A percentile compares a stretch with the other conserved stretches of the same genome.
These are phyloP conservation scores for Odontarrhena argentea DNA, from an alignment of 345 rosid genomes.

Conservation along the genomic window DNA sequence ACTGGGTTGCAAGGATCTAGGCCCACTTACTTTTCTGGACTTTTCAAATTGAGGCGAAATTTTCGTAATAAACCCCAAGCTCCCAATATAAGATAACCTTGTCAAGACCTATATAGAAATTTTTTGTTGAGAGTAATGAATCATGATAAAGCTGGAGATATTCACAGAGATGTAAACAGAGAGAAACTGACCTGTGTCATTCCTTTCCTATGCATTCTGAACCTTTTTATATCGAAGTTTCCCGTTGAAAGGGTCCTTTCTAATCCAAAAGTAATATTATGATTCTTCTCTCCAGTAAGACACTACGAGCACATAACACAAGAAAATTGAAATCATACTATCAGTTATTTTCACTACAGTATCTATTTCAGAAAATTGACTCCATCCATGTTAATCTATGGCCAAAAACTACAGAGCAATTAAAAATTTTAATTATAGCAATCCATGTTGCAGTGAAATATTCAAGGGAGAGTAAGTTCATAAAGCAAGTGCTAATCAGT, in stretches of 20 bases:
- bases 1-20: constrained; percentile 97
- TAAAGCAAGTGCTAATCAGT: constrained; percentile 14
- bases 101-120: constrained; percentile 57
- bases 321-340: constrained; percentile 4
- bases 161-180: constrained; percentile 11
- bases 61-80: constrained; percentile 82
- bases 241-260: constrained; percentile 95
- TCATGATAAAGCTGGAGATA: constrained; percentile 17
- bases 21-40: constrained; percentile 99
- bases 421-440: not conserved
- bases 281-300: constrained; percentile 42
- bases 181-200: constrained; percentile 74
- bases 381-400: constrained; percentile 22
- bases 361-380: constrained; percentile 13
- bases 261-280: constrained; percentile 55
- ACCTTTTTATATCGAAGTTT: constrained; percentile 86
- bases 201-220: constrained; percentile 96
- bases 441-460: constrained; percentile 21
- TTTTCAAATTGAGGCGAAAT: constrained; percentile 86
- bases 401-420: constrained; percentile 11
- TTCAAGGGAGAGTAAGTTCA: constrained; percentile 20
- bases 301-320: constrained; percentile 40
- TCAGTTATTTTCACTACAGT: constrained; percentile 1
- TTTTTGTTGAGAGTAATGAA: constrained; percentile 34
- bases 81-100: constrained; percentile 82